phyloP scores from a whole-genome alignment of 257 asterid genomes.

The Ilex asprella region DNA sequence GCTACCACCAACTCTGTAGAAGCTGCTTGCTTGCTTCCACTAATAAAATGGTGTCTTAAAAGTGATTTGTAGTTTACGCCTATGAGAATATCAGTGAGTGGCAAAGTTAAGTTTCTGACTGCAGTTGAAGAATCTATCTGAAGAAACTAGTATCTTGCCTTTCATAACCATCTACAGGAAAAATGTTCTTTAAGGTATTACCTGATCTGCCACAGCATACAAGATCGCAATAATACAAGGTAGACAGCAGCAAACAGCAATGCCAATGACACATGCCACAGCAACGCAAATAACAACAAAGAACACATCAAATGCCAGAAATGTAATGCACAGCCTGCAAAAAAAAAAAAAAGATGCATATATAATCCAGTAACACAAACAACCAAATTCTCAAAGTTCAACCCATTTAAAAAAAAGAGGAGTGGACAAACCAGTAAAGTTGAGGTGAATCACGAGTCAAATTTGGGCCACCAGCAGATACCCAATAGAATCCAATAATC shows the following conservation, averaged over 20 bases:
- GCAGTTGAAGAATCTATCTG: no score
- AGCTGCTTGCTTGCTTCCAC: no score
- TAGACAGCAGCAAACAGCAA: constrained; percentile 98
- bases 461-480: constrained; percentile 12
- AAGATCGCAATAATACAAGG: constrained; percentile 94
- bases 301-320: constrained; percentile 96
- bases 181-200: constrained; percentile 10
- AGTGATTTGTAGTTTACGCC: no score
- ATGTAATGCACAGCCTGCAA: constrained; percentile 92
- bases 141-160: no score
- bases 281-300: constrained; percentile 94
- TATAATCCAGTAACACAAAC: not conserved
- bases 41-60: no score
- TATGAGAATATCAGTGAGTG: no score
- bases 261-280: constrained; percentile 88
- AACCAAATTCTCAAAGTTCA: not conserved
- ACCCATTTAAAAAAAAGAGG: not conserved
- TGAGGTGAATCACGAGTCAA: constrained; percentile 14
- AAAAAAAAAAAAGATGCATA: constrained; percentile 12
- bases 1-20: no score
- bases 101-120: no score
- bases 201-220: constrained; percentile 98
- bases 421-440: constrained; percentile 11
- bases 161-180: no score
- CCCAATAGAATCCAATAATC: constrained; percentile 21